Evolutionary conservation across 2,329 filamentous ascomycete species (phyloP).

Genomic region (Amesomyces nigricolor): DNA sequence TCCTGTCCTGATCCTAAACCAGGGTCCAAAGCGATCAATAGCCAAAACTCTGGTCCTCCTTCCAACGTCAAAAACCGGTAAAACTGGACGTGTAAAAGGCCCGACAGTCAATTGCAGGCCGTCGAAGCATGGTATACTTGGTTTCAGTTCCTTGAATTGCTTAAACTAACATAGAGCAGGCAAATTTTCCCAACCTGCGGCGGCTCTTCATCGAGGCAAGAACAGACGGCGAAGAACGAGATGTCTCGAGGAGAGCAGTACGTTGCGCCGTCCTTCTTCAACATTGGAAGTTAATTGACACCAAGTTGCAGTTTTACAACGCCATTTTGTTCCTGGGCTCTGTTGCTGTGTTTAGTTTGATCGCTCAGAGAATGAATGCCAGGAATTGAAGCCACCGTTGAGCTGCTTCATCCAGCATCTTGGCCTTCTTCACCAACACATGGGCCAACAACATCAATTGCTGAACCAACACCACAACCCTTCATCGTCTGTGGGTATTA

Average conservation of each 20-base stretch:
- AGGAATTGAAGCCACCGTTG: constrained; percentile 24
- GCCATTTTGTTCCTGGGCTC: constrained; percentile 95
- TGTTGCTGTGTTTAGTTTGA: constrained; percentile 86
- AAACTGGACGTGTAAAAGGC: too few species aligned
- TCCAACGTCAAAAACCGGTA: too few species aligned
- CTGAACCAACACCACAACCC: too few species aligned
- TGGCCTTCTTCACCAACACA: too few species aligned
- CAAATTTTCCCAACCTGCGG: constrained; percentile 86
- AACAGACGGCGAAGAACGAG: constrained; percentile 88
- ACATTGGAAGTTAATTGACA: too few species aligned
- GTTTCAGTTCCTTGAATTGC: neutral
- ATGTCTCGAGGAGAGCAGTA: constrained; percentile 89
- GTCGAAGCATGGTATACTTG: neutral
- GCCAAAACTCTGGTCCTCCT: too few species aligned
- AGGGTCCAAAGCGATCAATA: too few species aligned
- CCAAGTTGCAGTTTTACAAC: constrained; percentile 84
- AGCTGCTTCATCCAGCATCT: too few species aligned
- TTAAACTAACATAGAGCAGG: constrained; percentile 36
- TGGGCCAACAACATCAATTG: too few species aligned
- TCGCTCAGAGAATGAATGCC: constrained; percentile 78
- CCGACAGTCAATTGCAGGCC: too few species aligned
- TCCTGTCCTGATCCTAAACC: too few species aligned
- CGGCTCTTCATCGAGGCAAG: constrained; percentile 92
- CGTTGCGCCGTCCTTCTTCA: constrained; percentile 31
- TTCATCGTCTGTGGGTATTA: too few species aligned